Conservation (phyloP, 306 rosid genomes). For the Rosa rugosa region DNA sequence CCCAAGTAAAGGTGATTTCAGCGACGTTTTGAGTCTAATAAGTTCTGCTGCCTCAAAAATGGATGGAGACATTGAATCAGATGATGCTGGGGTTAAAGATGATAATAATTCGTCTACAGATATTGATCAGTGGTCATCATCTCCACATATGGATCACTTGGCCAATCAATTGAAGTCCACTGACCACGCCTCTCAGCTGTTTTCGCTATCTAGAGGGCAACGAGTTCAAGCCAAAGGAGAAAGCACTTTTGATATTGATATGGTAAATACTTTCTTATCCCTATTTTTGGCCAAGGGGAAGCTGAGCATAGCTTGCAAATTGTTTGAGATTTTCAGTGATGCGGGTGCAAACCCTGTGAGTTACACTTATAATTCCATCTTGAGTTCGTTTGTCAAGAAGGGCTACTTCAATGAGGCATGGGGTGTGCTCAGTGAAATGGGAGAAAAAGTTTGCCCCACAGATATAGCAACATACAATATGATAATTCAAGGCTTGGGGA, state of each 20-base stretch:
- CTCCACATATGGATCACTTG: slow-evolving; percentile 76
- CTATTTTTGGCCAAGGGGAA: slow-evolving; percentile 88
- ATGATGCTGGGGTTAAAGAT: slow-evolving; percentile 27
- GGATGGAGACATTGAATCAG: slow-evolving; percentile 17
- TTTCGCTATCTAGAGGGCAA: slow-evolving; percentile 51
- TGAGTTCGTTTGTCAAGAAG: slow-evolving; percentile 91
- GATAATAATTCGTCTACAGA: slow-evolving; percentile 19
- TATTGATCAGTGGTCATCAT: slow-evolving; percentile 72
- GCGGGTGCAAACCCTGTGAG: slow-evolving; percentile 68
- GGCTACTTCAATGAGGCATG: slow-evolving; percentile 81
- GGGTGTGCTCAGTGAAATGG: slow-evolving; percentile 72
- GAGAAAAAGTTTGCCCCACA: slow-evolving; percentile 67
- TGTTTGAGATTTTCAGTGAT: slow-evolving; percentile 83
- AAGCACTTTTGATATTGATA: slow-evolving; percentile 65
- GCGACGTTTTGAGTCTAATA: slow-evolving; percentile 50
- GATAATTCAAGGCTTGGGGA: slow-evolving; percentile 89
- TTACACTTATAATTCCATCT: slow-evolving; percentile 77
- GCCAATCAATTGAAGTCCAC: slow-evolving; percentile 48
- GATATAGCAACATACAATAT: slow-evolving; percentile 89
- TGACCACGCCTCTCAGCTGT: slow-evolving; percentile 34
- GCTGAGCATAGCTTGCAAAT: slow-evolving; percentile 77
- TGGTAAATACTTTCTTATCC: slow-evolving; percentile 87
- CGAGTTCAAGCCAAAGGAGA: slow-evolving; percentile 60
- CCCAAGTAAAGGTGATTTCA: slow-evolving; percentile 58
- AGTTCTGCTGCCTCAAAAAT: slow-evolving; percentile 26